These are phyloP conservation scores for Microsporum ferrugineum DNA, from an alignment of 2,329 filamentous ascomycete genomes.

Conservation along the genomic window DNA sequence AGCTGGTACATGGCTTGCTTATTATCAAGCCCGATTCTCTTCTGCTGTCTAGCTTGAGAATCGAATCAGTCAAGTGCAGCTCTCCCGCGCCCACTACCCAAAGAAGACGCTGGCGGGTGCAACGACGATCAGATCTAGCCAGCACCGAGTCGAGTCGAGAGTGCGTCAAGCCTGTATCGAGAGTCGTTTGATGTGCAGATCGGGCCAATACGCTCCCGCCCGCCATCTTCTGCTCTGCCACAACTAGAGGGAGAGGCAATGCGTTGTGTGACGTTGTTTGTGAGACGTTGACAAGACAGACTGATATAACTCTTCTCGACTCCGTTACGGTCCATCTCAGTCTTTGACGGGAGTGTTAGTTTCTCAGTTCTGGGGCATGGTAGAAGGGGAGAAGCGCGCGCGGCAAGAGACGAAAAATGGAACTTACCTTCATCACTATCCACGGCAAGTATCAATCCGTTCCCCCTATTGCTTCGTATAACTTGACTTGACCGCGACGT, in stretches of 20 bases:
- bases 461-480: constrained; percentile 9
- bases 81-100: not conserved
- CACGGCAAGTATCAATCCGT: constrained; percentile 50
- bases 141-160: not conserved
- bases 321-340: not conserved
- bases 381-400: not conserved
- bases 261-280: constrained; percentile 1
- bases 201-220: not conserved
- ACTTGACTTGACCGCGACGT: constrained; percentile 5
- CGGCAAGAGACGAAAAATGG: constrained; percentile 40
- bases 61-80: not conserved
- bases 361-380: not conserved
- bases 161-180: not conserved
- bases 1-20: not conserved
- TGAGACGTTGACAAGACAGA: not conserved
- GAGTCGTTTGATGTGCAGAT: not conserved
- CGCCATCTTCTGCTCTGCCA: not conserved
- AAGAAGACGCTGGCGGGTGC: not conserved
- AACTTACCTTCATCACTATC: constrained; percentile 84
- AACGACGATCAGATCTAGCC: constrained; percentile 4
- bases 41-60: not conserved
- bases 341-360: not conserved
- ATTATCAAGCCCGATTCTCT: not conserved
- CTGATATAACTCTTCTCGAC: not conserved
- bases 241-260: not conserved